phyloP scores from a whole-genome alignment of 306 rosid genomes.

The Pyrus communis region DNA sequence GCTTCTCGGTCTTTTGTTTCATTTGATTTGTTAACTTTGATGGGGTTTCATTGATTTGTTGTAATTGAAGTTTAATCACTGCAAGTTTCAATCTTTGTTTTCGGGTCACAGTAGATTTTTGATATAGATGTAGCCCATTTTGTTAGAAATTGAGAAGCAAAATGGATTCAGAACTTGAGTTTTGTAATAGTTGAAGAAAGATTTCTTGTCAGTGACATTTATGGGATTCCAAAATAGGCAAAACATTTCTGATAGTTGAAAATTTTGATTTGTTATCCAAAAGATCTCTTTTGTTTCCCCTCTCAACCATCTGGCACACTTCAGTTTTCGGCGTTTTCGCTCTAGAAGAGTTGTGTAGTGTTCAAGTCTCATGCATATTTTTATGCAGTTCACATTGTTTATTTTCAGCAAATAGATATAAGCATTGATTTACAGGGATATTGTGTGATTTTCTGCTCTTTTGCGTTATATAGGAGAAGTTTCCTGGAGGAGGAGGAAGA shows the following conservation, averaged over 20 bases:
- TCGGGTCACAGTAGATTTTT: not conserved
- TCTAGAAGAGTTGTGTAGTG: not conserved
- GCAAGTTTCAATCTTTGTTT: not conserved
- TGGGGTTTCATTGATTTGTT: slow-evolving; percentile 7
- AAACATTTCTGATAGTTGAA: not conserved
- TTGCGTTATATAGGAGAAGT: slow-evolving; percentile 47
- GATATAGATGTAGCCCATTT: not conserved
- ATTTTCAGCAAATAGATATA: not conserved
- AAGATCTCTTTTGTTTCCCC: not conserved
- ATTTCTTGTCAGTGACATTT: not conserved
- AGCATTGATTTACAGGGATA: not conserved
- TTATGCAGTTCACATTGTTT: slow-evolving; percentile 9
- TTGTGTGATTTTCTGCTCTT: not conserved
- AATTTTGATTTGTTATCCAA: not conserved
- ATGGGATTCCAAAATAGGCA: not conserved
- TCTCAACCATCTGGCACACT: not conserved
- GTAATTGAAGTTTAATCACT: not conserved
- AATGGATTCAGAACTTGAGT: not conserved
- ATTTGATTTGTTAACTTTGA: slow-evolving; percentile 1
- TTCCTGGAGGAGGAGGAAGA: slow-evolving; percentile 61
- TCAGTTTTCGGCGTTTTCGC: not conserved
- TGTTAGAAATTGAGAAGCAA: not conserved
- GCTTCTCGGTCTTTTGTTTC: not conserved
- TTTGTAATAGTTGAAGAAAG: not conserved
- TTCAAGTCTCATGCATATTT: not conserved